phyloP scores from a whole-genome alignment of 768 basidiomycete genomes.

The Russula compacta region DNA sequence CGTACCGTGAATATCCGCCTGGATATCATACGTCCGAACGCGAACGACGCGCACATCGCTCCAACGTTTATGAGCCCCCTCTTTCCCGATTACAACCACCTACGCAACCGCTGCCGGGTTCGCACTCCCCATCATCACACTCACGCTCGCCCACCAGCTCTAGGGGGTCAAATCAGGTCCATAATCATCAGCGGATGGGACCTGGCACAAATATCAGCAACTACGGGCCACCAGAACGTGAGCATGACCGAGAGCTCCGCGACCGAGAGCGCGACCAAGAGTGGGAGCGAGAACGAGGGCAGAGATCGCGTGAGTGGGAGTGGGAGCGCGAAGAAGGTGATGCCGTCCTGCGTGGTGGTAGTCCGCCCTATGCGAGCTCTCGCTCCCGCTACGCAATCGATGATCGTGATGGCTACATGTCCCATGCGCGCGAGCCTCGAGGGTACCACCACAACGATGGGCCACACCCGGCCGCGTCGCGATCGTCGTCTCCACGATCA shows the following conservation, averaged over 20 bases:
- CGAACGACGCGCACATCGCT: slow-evolving; percentile 11
- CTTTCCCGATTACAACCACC: slow-evolving; percentile 8
- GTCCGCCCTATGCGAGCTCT: slow-evolving; percentile 14
- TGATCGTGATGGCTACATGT: slow-evolving; percentile 18
- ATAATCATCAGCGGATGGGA: slow-evolving; percentile 60
- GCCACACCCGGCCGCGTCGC: slow-evolving; percentile 17
- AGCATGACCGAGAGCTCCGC: slow-evolving; percentile 37
- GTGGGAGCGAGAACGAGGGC: slow-evolving; percentile 28
- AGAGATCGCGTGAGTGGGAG: slow-evolving; percentile 27
- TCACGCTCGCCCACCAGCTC: slow-evolving; percentile 33
- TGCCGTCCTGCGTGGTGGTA: slow-evolving; percentile 2
- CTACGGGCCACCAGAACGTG: slow-evolving; percentile 38
- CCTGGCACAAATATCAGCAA: slow-evolving; percentile 48
- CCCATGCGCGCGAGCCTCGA: slow-evolving; percentile 14
- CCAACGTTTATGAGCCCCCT: not conserved
- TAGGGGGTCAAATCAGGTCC: slow-evolving; percentile 32
- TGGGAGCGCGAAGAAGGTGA: slow-evolving; percentile 16
- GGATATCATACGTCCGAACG: slow-evolving; percentile 10
- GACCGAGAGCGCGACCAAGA: slow-evolving; percentile 31
- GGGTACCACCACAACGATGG: slow-evolving; percentile 12
- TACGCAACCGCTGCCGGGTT: not conserved
- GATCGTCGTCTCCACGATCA: slow-evolving; percentile 14
- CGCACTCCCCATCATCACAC: slow-evolving; percentile 29
- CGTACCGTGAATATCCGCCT: slow-evolving; percentile 11
- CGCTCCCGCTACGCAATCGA: slow-evolving; percentile 22